Evolutionary conservation across 768 basidiomycete species (phyloP).

Genomic region (Russula ochroleuca): DNA sequence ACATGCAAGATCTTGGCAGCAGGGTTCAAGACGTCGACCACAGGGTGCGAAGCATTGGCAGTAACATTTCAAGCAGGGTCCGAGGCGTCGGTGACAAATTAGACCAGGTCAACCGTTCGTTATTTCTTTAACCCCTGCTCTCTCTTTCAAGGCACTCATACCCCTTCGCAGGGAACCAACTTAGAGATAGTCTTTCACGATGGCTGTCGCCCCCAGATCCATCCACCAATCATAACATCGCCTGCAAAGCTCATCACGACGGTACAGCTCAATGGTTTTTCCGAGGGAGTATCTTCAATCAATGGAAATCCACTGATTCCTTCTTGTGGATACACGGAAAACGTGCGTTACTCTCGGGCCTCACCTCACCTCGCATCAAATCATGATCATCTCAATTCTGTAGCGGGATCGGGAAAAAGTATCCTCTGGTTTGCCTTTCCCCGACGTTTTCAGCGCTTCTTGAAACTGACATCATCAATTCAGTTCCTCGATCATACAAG

Average conservation of each 20-base stretch:
- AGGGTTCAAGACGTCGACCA: neutral
- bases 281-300: neutral
- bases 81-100: neutral
- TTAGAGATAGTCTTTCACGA: neutral
- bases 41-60: neutral
- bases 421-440: conserved; percentile 4
- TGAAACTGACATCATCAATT: neutral
- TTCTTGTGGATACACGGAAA: conserved; percentile 9
- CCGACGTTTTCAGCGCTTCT: neutral
- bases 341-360: neutral
- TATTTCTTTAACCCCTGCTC: too few species aligned
- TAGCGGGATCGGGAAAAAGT: conserved; percentile 10
- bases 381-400: neutral
- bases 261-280: neutral
- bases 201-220: conserved; percentile 36
- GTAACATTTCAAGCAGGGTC: too few species aligned
- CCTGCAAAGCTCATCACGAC: neutral
- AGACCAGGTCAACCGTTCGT: neutral
- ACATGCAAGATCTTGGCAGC: neutral
- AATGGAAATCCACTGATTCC: neutral
- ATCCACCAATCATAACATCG: neutral
- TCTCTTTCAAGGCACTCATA: neutral
- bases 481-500: conserved; percentile 12
- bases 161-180: neutral
- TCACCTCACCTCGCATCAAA: neutral